A percentile compares a stretch with the other conserved stretches of the same genome.
Conservation (phyloP, 2,329 filamentous ascomycete genomes). For the Rasamsonia emersonii region DNA sequence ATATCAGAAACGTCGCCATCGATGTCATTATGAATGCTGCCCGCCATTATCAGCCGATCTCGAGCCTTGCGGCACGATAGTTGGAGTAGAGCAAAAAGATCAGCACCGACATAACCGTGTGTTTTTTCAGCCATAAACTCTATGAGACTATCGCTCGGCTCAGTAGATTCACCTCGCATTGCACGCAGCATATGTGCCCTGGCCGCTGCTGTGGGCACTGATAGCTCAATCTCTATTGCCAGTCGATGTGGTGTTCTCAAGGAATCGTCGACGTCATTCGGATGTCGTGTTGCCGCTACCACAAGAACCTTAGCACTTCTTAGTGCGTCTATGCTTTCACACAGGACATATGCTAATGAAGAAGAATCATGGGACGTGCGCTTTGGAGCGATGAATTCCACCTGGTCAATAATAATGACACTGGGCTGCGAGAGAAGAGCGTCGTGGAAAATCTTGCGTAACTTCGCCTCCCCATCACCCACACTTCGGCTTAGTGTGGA, state of each 20-base stretch:
- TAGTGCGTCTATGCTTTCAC: conserved; percentile 27
- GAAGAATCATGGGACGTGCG: conserved; percentile 33
- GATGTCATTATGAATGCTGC: background rate
- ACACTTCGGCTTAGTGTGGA: conserved; percentile 25
- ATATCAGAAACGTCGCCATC: too few relatives aligned
- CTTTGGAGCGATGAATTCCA: conserved; percentile 62
- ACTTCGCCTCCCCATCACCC: conserved; percentile 42
- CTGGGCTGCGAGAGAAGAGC: conserved; percentile 63
- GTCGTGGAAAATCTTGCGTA: conserved; percentile 61
- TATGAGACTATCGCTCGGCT: conserved; percentile 46
- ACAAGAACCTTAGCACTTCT: conserved; percentile 56
- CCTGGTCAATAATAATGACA: conserved; percentile 68
- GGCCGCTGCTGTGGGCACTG: conserved; percentile 63
- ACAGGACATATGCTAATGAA: conserved; percentile 32
- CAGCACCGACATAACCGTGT: conserved; percentile 77
- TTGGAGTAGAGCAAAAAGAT: conserved; percentile 59
- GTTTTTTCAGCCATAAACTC: conserved; percentile 61
- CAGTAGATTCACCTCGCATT: conserved; percentile 42
- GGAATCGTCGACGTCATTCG: conserved; percentile 61
- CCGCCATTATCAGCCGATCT: conserved; percentile 21
- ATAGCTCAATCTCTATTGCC: conserved; percentile 59
- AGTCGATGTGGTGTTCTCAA: conserved; percentile 61
- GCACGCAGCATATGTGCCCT: conserved; percentile 66
- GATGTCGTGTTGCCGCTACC: conserved; percentile 64
- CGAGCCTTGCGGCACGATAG: conserved; percentile 39